Base-by-base conservation (phyloP, 1,139 yeast species). In the Petasospora rhodanensis region DNA sequence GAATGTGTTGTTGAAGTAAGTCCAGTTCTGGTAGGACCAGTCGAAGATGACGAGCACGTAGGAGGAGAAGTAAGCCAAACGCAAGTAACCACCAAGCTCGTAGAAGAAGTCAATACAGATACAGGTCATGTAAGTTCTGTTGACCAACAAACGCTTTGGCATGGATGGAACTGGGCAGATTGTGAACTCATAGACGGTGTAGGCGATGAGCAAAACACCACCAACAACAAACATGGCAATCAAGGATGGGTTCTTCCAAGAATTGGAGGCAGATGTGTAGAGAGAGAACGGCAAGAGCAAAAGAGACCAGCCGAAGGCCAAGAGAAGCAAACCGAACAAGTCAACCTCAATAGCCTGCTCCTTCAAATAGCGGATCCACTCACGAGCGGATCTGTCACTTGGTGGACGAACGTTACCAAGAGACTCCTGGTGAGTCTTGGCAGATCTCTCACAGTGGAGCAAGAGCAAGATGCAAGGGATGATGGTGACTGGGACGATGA, bases 181-280 rank as follows among this genome's bases (percentile, higher is more conserved):
- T 31, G 37, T 49, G 22, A 49, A 35, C 43, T 62, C 66, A 29
- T 49, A 58, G 16, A 58, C 19, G 5, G 45, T 43, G 35, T 53
- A 59, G 8, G 38, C 23, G 13, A 60, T 45, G 20, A 62, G 40
- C 6, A 62, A 34, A 3, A 61, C 30, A 23, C 59, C 63, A 32
- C 66, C 66, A 30, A 58, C 57, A 19, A 52, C 52, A 22, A 57
- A 44, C 67, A 62, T 62, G 24, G 67, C 66, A 34, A 62, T 61
- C 45, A 62, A 45, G 38, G 63, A 58, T 22, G 66, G 64, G 37
- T 60, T 61, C 18, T 36, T 47, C 62, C 63, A 62, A 10, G 53
- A 56, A 14, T 49, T 48, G 1, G 42, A 29, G 13, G 65, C 66
- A 24, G 46, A 36, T 5, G 47, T 20, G 37, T 58, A 56, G 5